Base-by-base conservation (phyloP, 768 basidiomycete species). In the Leccinum boreale region DNA sequence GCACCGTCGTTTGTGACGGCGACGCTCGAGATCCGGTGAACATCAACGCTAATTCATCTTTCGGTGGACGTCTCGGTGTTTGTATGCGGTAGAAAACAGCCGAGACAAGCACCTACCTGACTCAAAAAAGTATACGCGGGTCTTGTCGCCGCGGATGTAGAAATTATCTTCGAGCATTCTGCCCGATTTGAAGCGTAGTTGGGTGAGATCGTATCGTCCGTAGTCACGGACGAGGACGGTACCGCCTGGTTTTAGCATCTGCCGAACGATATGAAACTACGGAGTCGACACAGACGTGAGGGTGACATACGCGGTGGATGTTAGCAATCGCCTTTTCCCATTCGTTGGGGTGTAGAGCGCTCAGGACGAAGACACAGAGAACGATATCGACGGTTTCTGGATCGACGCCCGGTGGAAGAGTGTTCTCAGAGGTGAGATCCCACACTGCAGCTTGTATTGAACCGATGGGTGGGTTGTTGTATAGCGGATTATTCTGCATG, bases 91-190 rank as follows among this genome's bases (percentile, higher is more conserved):
- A 19, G 19, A 7, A 14, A 12, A 36, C 5, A 1, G 23, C 11
- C 21, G 35, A 36, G 23, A 12, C 2, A 6, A 45, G 31, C 1
- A 62, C 76, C 29, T 63, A 92, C 94, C 91, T 11, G 91, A 71
- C 59, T 92, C 89, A 63, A 99, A 99, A 72, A 98, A 99, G 73
- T 98, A 98, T 0, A 99, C 97, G 39, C 97, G 80, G 0, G 97
- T 98, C 66, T 93, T 95, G 75, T 99, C 97, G 1, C 97, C 97
- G 36, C 97, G 84, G 52, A 97, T 89, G 67, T 99, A 99, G 62
- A 99, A 87, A 69, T 97, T 95, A 49, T 95, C 93, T 45, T 93
- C 90, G 11, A 98, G 82, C 55, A 98, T 81, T 11, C 97, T 81
- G 2, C 88, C 86, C 6, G 81, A 80, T 73, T 93, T 97, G 79